Percentiles rank a stretch among this genome's conserved stretches.
Evolutionary conservation across 441 rosid species (phyloP).

Genomic region (Arabidopsis lyrata): DNA sequence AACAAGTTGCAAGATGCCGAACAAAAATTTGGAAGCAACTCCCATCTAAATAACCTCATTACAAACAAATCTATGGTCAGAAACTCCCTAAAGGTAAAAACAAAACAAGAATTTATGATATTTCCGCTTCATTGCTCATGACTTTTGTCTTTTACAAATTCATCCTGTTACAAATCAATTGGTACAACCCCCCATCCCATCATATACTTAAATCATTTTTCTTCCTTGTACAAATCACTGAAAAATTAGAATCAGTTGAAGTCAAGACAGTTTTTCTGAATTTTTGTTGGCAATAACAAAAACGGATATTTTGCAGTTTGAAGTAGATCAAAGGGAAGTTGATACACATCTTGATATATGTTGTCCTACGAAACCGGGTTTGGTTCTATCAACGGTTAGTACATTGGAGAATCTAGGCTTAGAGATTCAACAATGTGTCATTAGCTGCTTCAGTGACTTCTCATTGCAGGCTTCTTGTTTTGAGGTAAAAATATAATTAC

Average conservation of each 20-base stretch:
- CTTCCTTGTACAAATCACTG: not conserved
- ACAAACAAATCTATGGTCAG: conserved; percentile 56
- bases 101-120: not conserved
- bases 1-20: conserved; percentile 46
- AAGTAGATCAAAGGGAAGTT: conserved; percentile 60
- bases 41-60: conserved; percentile 48
- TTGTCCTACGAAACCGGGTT: conserved; percentile 73
- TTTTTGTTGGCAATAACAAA: not conserved
- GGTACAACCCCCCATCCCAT: not conserved
- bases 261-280: not conserved
- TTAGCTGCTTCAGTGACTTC: conserved; percentile 84
- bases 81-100: conserved; percentile 74
- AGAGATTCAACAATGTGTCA: conserved; percentile 85
- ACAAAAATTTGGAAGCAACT: conserved; percentile 48
- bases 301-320: conserved; percentile 50
- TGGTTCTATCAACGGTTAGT: conserved; percentile 70
- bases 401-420: conserved; percentile 76
- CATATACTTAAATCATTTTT: not conserved
- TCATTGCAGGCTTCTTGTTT: conserved; percentile 87
- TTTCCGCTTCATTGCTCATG: not conserved
- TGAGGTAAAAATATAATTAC: conserved; percentile 50
- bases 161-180: not conserved
- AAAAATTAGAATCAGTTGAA: not conserved
- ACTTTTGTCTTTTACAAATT: not conserved
- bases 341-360: conserved; percentile 67